phyloP scores from a whole-genome alignment of 352 stramenopile genomes.

The Pythium phragmiticola region DNA sequence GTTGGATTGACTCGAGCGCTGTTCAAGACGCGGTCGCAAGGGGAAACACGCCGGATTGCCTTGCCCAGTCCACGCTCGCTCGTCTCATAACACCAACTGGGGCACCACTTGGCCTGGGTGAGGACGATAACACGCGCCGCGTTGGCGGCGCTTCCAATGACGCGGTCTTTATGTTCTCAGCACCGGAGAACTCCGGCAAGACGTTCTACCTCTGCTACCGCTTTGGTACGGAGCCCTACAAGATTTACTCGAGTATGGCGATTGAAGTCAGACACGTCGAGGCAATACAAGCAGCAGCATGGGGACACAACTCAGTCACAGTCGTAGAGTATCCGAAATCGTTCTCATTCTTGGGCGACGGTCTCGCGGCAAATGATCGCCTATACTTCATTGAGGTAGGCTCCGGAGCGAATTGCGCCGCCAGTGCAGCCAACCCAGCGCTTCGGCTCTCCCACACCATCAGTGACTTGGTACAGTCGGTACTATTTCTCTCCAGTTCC shows the following conservation, averaged over 20 bases:
- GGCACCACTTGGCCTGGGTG: conserved; percentile 18
- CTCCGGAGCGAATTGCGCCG: conserved; percentile 32
- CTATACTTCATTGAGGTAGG: conserved; percentile 57
- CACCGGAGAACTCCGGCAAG: conserved; percentile 37
- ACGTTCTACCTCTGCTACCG: conserved; percentile 67
- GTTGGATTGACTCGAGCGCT: conserved; percentile 47
- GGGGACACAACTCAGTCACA: conserved; percentile 37
- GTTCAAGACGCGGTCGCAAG: conserved; percentile 32
- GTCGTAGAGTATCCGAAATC: conserved; percentile 53
- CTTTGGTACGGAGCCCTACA: conserved; percentile 64
- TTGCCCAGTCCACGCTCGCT: conserved; percentile 36
- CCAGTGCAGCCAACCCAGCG: conserved; percentile 32
- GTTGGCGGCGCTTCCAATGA: conserved; percentile 19
- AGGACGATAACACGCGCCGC: conserved; percentile 48
- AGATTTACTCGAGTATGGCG: conserved; percentile 41
- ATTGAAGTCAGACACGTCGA: conserved; percentile 51
- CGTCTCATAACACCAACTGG: conserved; percentile 24
- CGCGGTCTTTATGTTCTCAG: conserved; percentile 38
- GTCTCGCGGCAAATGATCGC: conserved; percentile 50
- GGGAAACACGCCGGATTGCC: conserved; percentile 36
- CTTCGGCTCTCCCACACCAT: conserved; percentile 39
- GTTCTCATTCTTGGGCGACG: conserved; percentile 52
- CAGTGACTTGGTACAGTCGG: conserved; percentile 28
- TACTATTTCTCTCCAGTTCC: conserved; percentile 37
- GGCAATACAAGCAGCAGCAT: conserved; percentile 26